phyloP scores from a whole-genome alignment of 345 rosid genomes.

The Rhodamnia rubescens region DNA sequence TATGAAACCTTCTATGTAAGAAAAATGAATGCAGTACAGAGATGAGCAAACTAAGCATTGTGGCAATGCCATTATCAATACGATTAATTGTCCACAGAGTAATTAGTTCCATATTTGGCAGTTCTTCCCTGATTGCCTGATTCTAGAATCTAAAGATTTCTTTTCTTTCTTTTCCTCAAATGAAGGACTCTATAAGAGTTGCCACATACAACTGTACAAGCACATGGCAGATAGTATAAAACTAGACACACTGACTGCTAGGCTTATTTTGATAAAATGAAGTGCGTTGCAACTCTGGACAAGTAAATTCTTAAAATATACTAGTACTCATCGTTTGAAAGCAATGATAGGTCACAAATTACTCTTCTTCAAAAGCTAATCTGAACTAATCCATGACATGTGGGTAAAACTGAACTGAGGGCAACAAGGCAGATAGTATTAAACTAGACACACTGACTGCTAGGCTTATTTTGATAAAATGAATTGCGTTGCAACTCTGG shows the following conservation, averaged over 20 bases:
- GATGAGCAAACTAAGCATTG: neutral
- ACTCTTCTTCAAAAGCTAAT: neutral
- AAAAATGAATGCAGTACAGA: neutral
- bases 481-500: neutral
- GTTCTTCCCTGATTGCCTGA: neutral
- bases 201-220: neutral
- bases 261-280: neutral
- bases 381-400: neutral
- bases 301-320: neutral
- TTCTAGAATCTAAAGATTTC: neutral
- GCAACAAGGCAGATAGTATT: neutral
- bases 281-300: neutral
- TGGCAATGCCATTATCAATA: neutral
- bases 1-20: neutral
- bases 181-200: neutral
- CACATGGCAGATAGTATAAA: neutral
- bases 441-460: neutral
- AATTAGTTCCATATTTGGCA: neutral
- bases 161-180: neutral
- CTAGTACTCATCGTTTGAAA: neutral
- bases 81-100: neutral
- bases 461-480: neutral
- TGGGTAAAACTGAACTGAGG: neutral
- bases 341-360: neutral
- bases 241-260: neutral